Evolutionary conservation across 2,329 filamentous ascomycete genomes (phyloP).

Genomic region (Phialemonium atrogriseum): DNA sequence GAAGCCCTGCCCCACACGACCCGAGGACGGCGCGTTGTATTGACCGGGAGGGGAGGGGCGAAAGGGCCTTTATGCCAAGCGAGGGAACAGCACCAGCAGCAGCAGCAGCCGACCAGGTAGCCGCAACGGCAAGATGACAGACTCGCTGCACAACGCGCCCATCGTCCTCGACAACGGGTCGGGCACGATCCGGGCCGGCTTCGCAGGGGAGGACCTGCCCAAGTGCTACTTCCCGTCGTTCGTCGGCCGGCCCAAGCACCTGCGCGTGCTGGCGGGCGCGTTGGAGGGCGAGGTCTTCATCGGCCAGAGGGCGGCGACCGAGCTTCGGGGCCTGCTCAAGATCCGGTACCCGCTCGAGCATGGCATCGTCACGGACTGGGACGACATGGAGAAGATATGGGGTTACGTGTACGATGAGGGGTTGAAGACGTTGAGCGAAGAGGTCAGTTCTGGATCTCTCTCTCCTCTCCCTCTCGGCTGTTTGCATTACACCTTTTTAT

Average conservation of each 20-base stretch:
- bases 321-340: constrained; percentile 87
- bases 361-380: constrained; percentile 98
- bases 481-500: too few species aligned
- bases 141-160: constrained; percentile 84
- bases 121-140: constrained; percentile 34
- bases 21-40: too few species aligned
- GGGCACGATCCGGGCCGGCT: constrained; percentile 93
- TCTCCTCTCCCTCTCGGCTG: background rate
- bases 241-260: constrained; percentile 91
- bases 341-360: constrained; percentile 94
- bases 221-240: constrained; percentile 98
- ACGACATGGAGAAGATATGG: constrained; percentile 99
- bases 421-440: constrained; percentile 92
- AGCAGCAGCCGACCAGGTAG: too few species aligned
- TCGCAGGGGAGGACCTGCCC: constrained; percentile 89
- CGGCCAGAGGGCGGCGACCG: constrained; percentile 77
- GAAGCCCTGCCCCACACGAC: too few species aligned
- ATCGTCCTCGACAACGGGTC: constrained; percentile 99
- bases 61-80: too few species aligned
- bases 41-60: too few species aligned
- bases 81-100: too few species aligned
- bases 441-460: constrained; percentile 58
- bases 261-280: constrained; percentile 89
- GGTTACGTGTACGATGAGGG: constrained; percentile 95
- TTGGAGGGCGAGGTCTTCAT: constrained; percentile 97